These are phyloP conservation scores for Fusarium domesticum DNA, from an alignment of 2,329 filamentous ascomycete genomes.

Conservation along the genomic window DNA sequence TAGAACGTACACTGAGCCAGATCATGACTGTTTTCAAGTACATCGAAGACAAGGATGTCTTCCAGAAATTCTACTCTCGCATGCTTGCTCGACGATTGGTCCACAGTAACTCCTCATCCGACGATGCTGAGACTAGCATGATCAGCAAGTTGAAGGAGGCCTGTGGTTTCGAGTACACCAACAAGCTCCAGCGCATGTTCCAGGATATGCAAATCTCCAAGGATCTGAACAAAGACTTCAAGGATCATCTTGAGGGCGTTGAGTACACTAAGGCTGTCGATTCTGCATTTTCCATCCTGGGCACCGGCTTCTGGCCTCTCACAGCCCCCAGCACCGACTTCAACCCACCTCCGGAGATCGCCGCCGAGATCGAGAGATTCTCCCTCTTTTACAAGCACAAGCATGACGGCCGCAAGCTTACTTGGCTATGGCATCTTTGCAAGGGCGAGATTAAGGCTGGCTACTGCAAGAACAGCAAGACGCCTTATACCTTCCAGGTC, in stretches of 20 bases:
- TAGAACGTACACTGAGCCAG: conserved; percentile 82
- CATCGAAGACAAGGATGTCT: conserved; percentile 99
- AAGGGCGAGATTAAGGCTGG: conserved; percentile 95
- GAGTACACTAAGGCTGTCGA: conserved; percentile 68
- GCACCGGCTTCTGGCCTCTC: conserved; percentile 96
- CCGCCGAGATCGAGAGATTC: conserved; percentile 86
- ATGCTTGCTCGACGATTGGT: conserved; percentile 94
- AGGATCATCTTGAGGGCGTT: conserved; percentile 62
- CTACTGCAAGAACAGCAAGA: conserved; percentile 85
- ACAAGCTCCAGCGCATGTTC: conserved; percentile 99
- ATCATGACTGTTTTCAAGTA: conserved; percentile 99
- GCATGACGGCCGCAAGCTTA: conserved; percentile 92
- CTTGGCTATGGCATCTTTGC: conserved; percentile 97
- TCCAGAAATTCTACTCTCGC: conserved; percentile 98
- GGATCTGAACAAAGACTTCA: conserved; percentile 88
- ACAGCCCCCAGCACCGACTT: conserved; percentile 85
- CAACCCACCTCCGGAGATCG: conserved; percentile 79
- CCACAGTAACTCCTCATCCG: conserved; percentile 90
- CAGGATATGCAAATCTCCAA: conserved; percentile 99
- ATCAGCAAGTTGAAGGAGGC: conserved; percentile 99
- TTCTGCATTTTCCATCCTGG: conserved; percentile 86
- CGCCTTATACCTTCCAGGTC: conserved; percentile 94
- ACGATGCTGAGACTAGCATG: conserved; percentile 98
- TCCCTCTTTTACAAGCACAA: conserved; percentile 91
- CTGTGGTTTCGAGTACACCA: conserved; percentile 98